A percentile compares a stretch with the other conserved stretches of the same genome.
These are phyloP conservation scores for Stagonosporopsis cucurbitacearum DNA, from an alignment of 2,329 filamentous ascomycete species.

Conservation along the genomic window DNA sequence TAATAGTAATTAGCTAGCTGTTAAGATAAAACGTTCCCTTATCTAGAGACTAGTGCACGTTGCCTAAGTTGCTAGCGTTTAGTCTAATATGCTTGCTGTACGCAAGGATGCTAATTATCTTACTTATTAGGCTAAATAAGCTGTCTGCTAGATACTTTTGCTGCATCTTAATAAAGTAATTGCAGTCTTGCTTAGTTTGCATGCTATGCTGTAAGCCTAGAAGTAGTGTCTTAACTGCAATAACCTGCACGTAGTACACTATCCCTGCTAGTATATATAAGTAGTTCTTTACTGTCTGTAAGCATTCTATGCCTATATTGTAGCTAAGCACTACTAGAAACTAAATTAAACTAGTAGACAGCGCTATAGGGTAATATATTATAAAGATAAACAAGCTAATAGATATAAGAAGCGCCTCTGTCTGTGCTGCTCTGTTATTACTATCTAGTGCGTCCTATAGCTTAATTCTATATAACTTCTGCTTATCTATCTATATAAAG, in stretches of 20 bases:
- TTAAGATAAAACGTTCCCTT: neutral
- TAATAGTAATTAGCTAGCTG: neutral
- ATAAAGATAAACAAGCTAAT: no score
- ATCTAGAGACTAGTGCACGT: conserved; percentile 1
- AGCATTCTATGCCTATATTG: no score
- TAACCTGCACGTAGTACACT: no score
- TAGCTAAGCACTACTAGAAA: no score
- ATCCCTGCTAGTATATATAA: conserved; percentile 1
- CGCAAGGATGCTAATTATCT: neutral
- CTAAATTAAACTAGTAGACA: no score
- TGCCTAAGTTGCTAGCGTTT: neutral
- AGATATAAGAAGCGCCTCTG: no score
- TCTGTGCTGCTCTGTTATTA: no score
- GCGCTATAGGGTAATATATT: no score
- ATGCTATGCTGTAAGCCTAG: no score
- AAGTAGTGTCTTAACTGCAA: no score
- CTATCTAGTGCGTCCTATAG: no score
- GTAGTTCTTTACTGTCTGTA: neutral
- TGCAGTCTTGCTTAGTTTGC: neutral
- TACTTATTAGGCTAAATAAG: neutral
- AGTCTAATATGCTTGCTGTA: neutral
- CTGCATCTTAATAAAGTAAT: neutral
- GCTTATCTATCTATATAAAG: neutral
- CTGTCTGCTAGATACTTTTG: neutral
- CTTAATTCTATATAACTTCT: no score